phyloP scores from a whole-genome alignment of 1,284 basidiomycete species.

The Gymnopus androsaceus region DNA sequence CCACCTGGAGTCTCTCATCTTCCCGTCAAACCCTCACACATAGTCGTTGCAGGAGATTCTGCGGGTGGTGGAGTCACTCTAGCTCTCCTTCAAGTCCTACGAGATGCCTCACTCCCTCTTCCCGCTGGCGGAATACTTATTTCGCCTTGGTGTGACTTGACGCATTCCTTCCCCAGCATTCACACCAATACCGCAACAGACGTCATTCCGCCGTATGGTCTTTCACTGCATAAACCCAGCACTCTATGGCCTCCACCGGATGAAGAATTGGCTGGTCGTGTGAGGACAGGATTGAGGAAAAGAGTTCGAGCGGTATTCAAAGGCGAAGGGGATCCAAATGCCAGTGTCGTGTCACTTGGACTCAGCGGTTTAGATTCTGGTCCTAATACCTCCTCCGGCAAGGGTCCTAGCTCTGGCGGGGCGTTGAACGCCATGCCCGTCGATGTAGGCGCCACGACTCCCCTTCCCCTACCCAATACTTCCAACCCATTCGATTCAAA shows the following conservation, averaged over 20 bases:
- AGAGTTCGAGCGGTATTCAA: constrained; percentile 64
- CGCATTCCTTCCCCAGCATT: constrained; percentile 92
- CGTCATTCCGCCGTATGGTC: constrained; percentile 67
- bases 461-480: constrained; percentile 34
- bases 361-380: constrained; percentile 19
- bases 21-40: constrained; percentile 80
- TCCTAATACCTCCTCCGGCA: background rate
- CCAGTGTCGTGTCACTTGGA: constrained; percentile 28
- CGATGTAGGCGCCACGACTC: constrained; percentile 48
- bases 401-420: background rate
- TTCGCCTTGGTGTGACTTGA: constrained; percentile 92
- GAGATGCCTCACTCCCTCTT: constrained; percentile 80
- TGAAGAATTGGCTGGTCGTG: constrained; percentile 63
- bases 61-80: constrained; percentile 91
- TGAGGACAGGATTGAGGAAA: constrained; percentile 63
- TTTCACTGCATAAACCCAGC: constrained; percentile 82
- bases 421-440: constrained; percentile 29
- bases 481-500: background rate
- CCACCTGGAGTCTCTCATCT: constrained; percentile 73
- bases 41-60: constrained; percentile 90
- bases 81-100: constrained; percentile 88
- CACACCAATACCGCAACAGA: constrained; percentile 85
- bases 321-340: constrained; percentile 18
- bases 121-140: constrained; percentile 87
- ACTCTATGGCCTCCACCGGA: constrained; percentile 91